These are phyloP conservation scores for Hansenula sp. DNA, from an alignment of 1,139 yeast species.

Conservation along the genomic window DNA sequence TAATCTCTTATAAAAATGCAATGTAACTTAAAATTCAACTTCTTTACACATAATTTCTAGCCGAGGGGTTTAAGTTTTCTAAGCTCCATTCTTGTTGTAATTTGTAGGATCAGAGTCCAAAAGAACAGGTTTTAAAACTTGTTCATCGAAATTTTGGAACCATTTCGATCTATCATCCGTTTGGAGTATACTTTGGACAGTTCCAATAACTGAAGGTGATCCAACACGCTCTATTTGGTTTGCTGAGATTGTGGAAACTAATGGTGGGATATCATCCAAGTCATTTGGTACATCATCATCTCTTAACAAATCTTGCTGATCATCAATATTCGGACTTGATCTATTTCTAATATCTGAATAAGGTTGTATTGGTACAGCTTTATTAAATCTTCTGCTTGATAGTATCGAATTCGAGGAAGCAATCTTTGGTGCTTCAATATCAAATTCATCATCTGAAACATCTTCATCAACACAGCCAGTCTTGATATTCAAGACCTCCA, in stretches of 20 bases:
- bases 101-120: slow-evolving; percentile 45
- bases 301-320: slow-evolving; percentile 18
- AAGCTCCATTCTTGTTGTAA: slow-evolving; percentile 8
- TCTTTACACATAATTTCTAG: too few species aligned
- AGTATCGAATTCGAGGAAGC: slow-evolving; percentile 15
- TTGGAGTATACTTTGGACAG: slow-evolving; percentile 22
- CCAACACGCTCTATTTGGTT: slow-evolving; percentile 1
- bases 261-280: slow-evolving; percentile 24
- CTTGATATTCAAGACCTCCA: slow-evolving; percentile 88
- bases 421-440: slow-evolving; percentile 71
- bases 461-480: slow-evolving; percentile 89
- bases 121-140: slow-evolving; percentile 92
- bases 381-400: slow-evolving; percentile 33
- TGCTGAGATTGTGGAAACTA: slow-evolving; percentile 15
- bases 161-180: slow-evolving; percentile 54
- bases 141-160: slow-evolving; percentile 92
- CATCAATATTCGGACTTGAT: slow-evolving; percentile 12
- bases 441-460: slow-evolving; percentile 92
- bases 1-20: too few species aligned
- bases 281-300: slow-evolving; percentile 23
- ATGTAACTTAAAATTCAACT: too few species aligned
- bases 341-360: slow-evolving; percentile 9
- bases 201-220: slow-evolving; percentile 14
- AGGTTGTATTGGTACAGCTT: slow-evolving; percentile 2
- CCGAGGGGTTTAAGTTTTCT: too few species aligned